Base-by-base conservation (phyloP, 148 eudicot species). In the Chenopodium berlandieri region DNA sequence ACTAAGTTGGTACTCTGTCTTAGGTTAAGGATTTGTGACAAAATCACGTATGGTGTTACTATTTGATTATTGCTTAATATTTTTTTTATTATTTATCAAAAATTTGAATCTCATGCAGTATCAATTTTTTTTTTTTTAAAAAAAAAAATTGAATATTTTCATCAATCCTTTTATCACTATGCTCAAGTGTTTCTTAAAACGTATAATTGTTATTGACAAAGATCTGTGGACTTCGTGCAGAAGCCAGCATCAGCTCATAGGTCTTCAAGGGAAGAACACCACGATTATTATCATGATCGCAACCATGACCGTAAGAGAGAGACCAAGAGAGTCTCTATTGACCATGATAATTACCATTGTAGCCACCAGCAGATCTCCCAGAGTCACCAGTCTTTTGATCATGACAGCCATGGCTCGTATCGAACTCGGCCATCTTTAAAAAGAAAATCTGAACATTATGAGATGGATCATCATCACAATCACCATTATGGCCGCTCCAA, bases 391-490 rank as follows among this genome's bases (percentile, higher is more conserved):
- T 56, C 62, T 4, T 14, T 4, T 17, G 20, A 17, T 56, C 62
- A 56, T 17, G 62, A 5, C 22, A 56, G 62, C 62, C 6, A 16
- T 16, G 90, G 90, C 71, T 80, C 76, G 1, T 93, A 93, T 7
- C 72, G 77, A 23, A 88, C 91, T 2, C 92, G 85, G 37, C 87
- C 87, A 4, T 81, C 92, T 1, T 77, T 88, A 31, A 92, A 92
- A 84, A 87, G 88, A 52, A 90, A 93, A 80, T 58, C 87, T 0
- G 84, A 84, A 13, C 79, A 80, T 67, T 73, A 86, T 2, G 84
- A 56, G 62, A 56, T 56, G 22, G 62, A 56, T 56, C 62, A 56
- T 17, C 20, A 56, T 17, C 20, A 56, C 62, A 3, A 4, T 56
- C 22, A 56, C 62, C 62, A 56, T 19, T 50, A 89, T 8, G 32